Evolutionary conservation across 192 early-diverging fungal genomes (phyloP), one percentile per base, ranked within the genome.

Genomic region (Podila horticola): DNA sequence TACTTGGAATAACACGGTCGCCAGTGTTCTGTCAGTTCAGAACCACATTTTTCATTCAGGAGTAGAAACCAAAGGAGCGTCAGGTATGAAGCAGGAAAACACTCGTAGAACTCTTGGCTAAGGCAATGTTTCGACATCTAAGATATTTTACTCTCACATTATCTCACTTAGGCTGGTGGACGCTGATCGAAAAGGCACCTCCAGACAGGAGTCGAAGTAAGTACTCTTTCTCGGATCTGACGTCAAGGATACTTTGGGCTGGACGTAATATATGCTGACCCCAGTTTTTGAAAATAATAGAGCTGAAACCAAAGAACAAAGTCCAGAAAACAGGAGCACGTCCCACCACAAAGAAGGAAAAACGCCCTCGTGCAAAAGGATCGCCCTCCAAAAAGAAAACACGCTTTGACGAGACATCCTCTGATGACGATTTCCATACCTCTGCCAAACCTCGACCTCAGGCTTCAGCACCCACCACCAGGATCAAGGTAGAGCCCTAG

Each of bases 1-100:
- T 1, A 95, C 93, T 1, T 96, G 95, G 95, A 89, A 92, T 38
- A 97, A 97, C 77, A 95, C 94, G 3, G 88, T 97, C 7, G 94
- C 94, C 3, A 94, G 93, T 59, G 90, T 91, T 30, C 71, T 97
- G 26, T 97, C 94, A 6, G 94, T 93, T 11, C 92, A 95, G n/a
- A 86, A 85, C 15, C 75, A 87, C 24, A 84, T 93, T 52, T 96
- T 96, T 60, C 70, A 86, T 20, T 94, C 94, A 10, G 95, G 95
- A 34, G 87, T 92, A 33, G 93, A 92, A 24, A 90, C 89, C 20
- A 89, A 87, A 24, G 86, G 90, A 55, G 88, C 92, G 64, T 85
- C 92, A 66, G 93, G 95, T 84, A 92, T 84, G 48, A 17, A 29
- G 66, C 58, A 65, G 15, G 41, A 45, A 4, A 45, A 4, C 41